Base-by-base conservation (phyloP, 129 eudicot species). In the Calendula officinalis region DNA sequence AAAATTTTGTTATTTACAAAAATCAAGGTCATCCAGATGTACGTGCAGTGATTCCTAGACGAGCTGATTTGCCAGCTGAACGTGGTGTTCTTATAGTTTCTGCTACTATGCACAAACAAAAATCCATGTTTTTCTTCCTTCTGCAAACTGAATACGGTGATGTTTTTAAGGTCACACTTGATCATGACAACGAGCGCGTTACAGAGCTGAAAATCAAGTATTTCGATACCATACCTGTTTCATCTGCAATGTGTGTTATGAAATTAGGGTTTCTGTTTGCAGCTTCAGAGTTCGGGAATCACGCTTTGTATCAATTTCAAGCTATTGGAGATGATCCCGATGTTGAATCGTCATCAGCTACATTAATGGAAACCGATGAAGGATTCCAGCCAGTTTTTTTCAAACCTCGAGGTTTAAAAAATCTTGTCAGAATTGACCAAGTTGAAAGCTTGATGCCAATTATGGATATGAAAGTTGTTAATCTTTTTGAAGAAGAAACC, bases 241-340 rank as follows among this genome's bases (percentile, higher is more conserved):
- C 96, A 0, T 88, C 95, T 37, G 83, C 99, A 0, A 70, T 94
- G 89, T 94, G 99, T 62, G 95, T 94, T 40, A 60, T 94, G 87
- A 94, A 94, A 56, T 72, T 84, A 6, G 97, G 99, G 62, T 94
- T 85, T 73, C 70, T 94, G 43, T 94, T 94, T 81, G 97, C 99
- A 58, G 91, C 99, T 0, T 94, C 99, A 1, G 99, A 94, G 89
- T 94, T 94, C 75, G 99, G 99, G 37, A 86, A 94, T 67, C 99
- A 94, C 73, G 97, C 87, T 8, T 72, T 94, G 81, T 94, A 94
- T 74, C 99, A 94, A 67, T 89, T 94, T 59, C 94, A 86, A 73
- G 95, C 95, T 0, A 94, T 86, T 60, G 99, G 99, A 66, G 90
- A 83, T 34, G 97, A 94, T 53, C 99, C 97, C 7, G 99, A 94